A percentile compares a stretch with the other conserved stretches of the same genome.
Evolutionary conservation across 148 eudicot species (phyloP).

Genomic region (Arbutus unedo): DNA sequence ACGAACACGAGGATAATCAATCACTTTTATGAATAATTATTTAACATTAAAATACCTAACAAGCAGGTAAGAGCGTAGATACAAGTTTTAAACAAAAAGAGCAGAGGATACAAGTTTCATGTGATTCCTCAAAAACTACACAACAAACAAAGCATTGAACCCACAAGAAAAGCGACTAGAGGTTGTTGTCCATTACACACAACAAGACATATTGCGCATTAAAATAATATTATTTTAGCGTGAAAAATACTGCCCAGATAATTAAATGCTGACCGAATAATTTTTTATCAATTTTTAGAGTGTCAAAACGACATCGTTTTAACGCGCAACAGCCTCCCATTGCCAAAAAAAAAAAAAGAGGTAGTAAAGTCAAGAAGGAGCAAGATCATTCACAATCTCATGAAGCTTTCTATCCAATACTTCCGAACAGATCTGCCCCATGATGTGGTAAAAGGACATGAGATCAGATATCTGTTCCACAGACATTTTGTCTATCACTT

Average conservation of each 20-base stretch:
- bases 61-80: not conserved
- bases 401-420: constrained; percentile 55
- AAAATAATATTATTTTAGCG: too few relatives aligned
- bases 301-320: too few relatives aligned
- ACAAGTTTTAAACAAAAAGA: not conserved
- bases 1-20: not conserved
- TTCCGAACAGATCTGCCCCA: constrained; percentile 64
- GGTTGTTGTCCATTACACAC: too few relatives aligned
- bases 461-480: constrained; percentile 57
- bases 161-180: too few relatives aligned
- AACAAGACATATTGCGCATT: too few relatives aligned
- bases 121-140: constrained; percentile 11
- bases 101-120: constrained; percentile 10
- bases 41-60: not conserved
- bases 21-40: not conserved
- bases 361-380: constrained; percentile 4
- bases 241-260: too few relatives aligned
- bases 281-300: too few relatives aligned
- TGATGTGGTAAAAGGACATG: constrained; percentile 58
- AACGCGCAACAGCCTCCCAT: too few relatives aligned
- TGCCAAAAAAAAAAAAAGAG: not conserved
- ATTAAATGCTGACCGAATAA: too few relatives aligned
- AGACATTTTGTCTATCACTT: constrained; percentile 60
- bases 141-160: not conserved
- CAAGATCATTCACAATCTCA: constrained; percentile 30